A percentile compares a stretch with the other conserved stretches of the same genome.
These are phyloP conservation scores for Sporothrix phasma DNA, from an alignment of 2,329 filamentous ascomycete species.

Conservation along the genomic window DNA sequence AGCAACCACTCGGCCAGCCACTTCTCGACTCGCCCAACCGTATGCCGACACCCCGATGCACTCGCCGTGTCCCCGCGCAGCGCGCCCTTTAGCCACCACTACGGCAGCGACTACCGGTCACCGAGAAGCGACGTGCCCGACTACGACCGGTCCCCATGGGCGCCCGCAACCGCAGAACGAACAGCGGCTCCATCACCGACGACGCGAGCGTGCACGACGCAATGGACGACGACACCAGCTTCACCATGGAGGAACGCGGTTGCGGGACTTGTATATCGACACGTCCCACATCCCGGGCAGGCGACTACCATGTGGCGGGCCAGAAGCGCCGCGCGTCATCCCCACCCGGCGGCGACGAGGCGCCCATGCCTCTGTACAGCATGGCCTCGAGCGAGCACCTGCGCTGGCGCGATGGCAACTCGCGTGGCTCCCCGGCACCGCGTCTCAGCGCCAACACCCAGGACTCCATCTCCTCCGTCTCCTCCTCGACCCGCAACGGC, in stretches of 20 bases:
- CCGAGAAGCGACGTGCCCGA: conserved; percentile 35
- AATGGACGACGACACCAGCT: conserved; percentile 40
- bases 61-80: conserved; percentile 39
- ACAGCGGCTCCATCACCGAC: conserved; percentile 36
- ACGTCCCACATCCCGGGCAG: conserved; percentile 24
- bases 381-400: conserved; percentile 34
- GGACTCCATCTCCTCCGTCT: conserved; percentile 36
- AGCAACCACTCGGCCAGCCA: conserved; percentile 27
- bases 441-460: conserved; percentile 39
- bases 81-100: conserved; percentile 33
- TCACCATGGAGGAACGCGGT: conserved; percentile 37
- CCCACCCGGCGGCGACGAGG: conserved; percentile 41
- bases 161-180: conserved; percentile 38
- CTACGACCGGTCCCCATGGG: conserved; percentile 34
- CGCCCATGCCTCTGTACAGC: conserved; percentile 24
- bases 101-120: conserved; percentile 31
- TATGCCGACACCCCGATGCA: conserved; percentile 37
- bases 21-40: conserved; percentile 35
- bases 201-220: conserved; percentile 38
- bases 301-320: conserved; percentile 33
- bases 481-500: conserved; percentile 35
- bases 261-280: conserved; percentile 37
- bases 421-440: conserved; percentile 44
- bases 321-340: conserved; percentile 49
- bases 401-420: conserved; percentile 38